Evolutionary conservation across 768 basidiomycete species (phyloP).

Genomic region (Psilocybe subaeruginosa): DNA sequence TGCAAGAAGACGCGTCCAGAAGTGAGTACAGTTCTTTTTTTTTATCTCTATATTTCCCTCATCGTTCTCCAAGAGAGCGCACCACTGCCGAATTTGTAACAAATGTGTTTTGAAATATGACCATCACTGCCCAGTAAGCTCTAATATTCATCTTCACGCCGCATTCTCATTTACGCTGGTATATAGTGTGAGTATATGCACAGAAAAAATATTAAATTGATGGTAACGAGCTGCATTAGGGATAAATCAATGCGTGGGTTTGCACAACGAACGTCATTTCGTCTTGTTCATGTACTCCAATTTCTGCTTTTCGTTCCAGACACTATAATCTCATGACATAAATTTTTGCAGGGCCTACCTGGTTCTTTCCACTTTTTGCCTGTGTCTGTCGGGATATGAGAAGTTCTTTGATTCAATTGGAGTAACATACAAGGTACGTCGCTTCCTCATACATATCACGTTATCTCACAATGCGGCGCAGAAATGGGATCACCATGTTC

Average conservation of each 20-base stretch:
- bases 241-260: conserved; percentile 97
- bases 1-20: conserved; percentile 77
- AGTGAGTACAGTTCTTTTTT: conserved; percentile 43
- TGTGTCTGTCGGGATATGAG: conserved; percentile 64
- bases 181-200: conserved; percentile 29
- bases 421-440: conserved; percentile 46
- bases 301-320: neutral
- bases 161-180: conserved; percentile 1
- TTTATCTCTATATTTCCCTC: conserved; percentile 10
- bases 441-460: neutral
- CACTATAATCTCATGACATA: neutral
- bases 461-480: conserved; percentile 1
- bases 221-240: conserved; percentile 45
- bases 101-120: conserved; percentile 89
- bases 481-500: conserved; percentile 65
- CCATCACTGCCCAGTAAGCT: conserved; percentile 85
- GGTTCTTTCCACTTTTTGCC: conserved; percentile 66
- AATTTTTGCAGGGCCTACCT: conserved; percentile 71
- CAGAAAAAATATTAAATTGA: too few relatives aligned
- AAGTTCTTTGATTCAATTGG: conserved; percentile 63
- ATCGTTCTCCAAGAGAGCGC: conserved; percentile 65
- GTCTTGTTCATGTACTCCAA: conserved; percentile 83
- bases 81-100: conserved; percentile 93
- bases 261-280: conserved; percentile 96
- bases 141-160: conserved; percentile 1